phyloP scores from a whole-genome alignment of 164 flowering plant genomes.

The Vitis rotundifolia region DNA sequence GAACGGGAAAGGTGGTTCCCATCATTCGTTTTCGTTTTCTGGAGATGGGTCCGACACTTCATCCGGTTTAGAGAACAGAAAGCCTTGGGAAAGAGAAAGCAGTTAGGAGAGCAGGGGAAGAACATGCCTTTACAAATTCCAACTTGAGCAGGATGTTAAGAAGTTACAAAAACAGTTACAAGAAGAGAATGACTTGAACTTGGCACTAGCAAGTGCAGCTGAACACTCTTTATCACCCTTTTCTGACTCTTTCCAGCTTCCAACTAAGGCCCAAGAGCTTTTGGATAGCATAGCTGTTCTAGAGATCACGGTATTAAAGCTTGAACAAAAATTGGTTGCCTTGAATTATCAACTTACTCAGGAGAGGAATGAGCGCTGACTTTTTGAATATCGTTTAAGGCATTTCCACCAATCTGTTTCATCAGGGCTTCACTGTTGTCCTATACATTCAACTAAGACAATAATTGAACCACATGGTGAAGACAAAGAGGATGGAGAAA shows the following conservation, averaged over 20 bases:
- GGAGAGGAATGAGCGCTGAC: slow-evolving; percentile 48
- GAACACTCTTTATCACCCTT: slow-evolving; percentile 25
- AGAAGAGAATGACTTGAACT: slow-evolving; percentile 37
- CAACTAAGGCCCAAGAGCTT: slow-evolving; percentile 40
- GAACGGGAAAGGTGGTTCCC: background rate
- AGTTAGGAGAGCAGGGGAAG: slow-evolving; percentile 12
- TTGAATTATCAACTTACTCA: slow-evolving; percentile 43
- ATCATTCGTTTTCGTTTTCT: background rate
- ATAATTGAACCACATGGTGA: background rate
- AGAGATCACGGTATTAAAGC: slow-evolving; percentile 41
- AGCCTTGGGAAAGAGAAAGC: slow-evolving; percentile 3
- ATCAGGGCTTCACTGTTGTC: slow-evolving; percentile 4
- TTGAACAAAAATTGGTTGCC: slow-evolving; percentile 36
- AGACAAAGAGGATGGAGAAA: background rate
- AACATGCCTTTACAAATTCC: slow-evolving; percentile 25
- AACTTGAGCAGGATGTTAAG: slow-evolving; percentile 37
- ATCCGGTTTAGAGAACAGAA: slow-evolving; percentile 11
- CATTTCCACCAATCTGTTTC: slow-evolving; percentile 15
- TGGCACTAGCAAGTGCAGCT: slow-evolving; percentile 35
- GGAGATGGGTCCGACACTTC: slow-evolving; percentile 10
- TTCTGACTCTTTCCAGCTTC: slow-evolving; percentile 22
- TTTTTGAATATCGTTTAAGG: slow-evolving; percentile 37
- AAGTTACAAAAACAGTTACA: slow-evolving; percentile 33
- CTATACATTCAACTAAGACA: slow-evolving; percentile 2
- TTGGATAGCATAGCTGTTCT: slow-evolving; percentile 32